Percentiles rank a stretch among this genome's conserved stretches.
phyloP scores from a whole-genome alignment of 2,329 filamentous ascomycete genomes.

The Chalaropsis ovoidea region DNA sequence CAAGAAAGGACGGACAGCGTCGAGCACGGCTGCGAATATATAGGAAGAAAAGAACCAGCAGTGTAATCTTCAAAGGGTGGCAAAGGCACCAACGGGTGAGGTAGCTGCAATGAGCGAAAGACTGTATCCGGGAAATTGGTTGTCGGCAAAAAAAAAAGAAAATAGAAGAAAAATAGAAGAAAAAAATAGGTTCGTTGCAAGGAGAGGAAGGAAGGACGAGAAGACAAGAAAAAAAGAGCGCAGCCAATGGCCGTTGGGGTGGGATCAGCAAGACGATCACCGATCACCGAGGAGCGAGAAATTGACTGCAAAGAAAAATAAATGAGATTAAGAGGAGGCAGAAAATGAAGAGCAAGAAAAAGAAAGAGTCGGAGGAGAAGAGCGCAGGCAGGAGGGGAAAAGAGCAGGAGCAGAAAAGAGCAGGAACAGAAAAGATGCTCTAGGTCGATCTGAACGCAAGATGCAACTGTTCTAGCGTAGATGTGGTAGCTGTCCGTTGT shows the following conservation, averaged over 20 bases:
- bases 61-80: not conserved
- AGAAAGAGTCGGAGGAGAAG: no score
- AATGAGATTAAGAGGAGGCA: not conserved
- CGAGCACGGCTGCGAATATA: constrained; percentile 5
- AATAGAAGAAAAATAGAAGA: not conserved
- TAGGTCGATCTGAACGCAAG: constrained; percentile 9
- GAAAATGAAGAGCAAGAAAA: not conserved
- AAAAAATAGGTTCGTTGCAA: not conserved
- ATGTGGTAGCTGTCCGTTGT: constrained; percentile 11
- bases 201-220: no score
- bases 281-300: not conserved
- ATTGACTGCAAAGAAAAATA: not conserved
- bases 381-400: not conserved
- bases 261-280: not conserved
- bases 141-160: not conserved
- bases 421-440: not conserved
- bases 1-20: not conserved
- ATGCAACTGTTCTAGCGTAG: constrained; percentile 7
- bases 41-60: no score
- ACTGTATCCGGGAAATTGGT: not conserved
- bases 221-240: not conserved
- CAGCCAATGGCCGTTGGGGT: not conserved
- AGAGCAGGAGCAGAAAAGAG: not conserved
- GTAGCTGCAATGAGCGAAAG: not conserved
- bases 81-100: not conserved